Base-by-base conservation (phyloP, 768 basidiomycete species). In the Saitozyma sp. region DNA sequence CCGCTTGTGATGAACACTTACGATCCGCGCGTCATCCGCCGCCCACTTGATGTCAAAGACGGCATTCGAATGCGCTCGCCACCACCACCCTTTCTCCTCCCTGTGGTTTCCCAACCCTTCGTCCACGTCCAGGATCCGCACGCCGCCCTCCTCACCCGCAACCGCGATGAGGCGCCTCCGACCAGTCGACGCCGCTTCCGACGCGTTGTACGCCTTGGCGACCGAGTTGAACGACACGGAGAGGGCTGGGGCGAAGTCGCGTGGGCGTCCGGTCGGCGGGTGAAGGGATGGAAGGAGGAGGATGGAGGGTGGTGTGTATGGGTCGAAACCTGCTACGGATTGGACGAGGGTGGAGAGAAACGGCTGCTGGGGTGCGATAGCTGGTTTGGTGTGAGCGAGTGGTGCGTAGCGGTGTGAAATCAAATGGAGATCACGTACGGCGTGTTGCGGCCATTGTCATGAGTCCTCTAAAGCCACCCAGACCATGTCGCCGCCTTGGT, bases 11-110 rank as follows among this genome's bases (percentile, higher is more conserved):
- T 11, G 42, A 45, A 0, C 14, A 68, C 75, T 65, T 45, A 76
- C 72, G 8, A 79, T 51, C 14, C 62, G 58, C 9, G 66, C 49
- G 50, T 77, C 78, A 61, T 75, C 69, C 11, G 19, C 59, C 9
- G 75, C 73, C 78, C 78, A 79, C 46, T 69, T 70, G 48, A 74
- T 50, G 61, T 79, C 78, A 60, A 76, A 77, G n/a, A 79, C 66
- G 6, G 78, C 74, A 64, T 77, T 79, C 6, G 53, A 54, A 51
- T 79, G 78, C 37, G 69, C 71, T 20, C 74, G 54, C 74, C 74
- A 73, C 72, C 73, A 76, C 52, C 62, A 71, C 6, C 74, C 74
- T 37, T 68, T 67, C 38, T 66, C 67, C 49, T 76, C 74, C n/a
- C 62, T 54, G 54, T 73, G 65, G 11, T 45, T 41, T 10, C 71